Base-by-base conservation (phyloP, 164 flowering plant species). In the Paratinospora sagittata region DNA sequence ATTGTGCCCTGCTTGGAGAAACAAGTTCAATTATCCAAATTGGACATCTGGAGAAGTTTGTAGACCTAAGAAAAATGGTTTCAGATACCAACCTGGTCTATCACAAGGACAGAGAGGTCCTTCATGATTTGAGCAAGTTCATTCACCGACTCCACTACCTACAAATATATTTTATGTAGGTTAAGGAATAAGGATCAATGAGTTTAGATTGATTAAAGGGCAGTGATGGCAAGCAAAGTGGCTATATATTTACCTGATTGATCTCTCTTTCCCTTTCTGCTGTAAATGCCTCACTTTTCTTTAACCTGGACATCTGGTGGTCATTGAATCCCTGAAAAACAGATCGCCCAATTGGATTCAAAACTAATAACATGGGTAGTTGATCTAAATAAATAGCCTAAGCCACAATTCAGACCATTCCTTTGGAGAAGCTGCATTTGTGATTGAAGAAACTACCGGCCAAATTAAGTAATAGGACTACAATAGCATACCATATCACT, bases 61-160 rank as follows among this genome's bases (percentile, higher is more conserved):
- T 45, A 26, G 21, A 69, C 30, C 10, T 52, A 41, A 58, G 49
- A 47, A 63, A 34, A 70, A 34, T 67, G 30, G 17, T 8, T 55
- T 58, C 8, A 67, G 69, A 55, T 67, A 21, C 81, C 63, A 66
- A 92, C 98, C 97, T 95, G 98, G 74, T 95, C 98, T 77, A 95
- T 92, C 72, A 95, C 97, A 67, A 95, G 89, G n/a, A 88, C 96
- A 14, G 97, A 95, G 23, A 95, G 85, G 80, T 95, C 98, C 87
- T 95, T 95, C 98, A 95, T 95, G 67, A 95, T 92, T 80, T 92
- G 97, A 69, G 94, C 98, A 73, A 95, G 96, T 70, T 95, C 98
- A 75, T 87, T 87, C 26, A 95, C 97, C 21, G 98, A 95, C 83
- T 92, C 89, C 52, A 88, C 97, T 71, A 92, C 97, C 98, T 95